Evolutionary conservation across 352 stramenopile genomes (phyloP).

Genomic region (Phytophthora parvispora): DNA sequence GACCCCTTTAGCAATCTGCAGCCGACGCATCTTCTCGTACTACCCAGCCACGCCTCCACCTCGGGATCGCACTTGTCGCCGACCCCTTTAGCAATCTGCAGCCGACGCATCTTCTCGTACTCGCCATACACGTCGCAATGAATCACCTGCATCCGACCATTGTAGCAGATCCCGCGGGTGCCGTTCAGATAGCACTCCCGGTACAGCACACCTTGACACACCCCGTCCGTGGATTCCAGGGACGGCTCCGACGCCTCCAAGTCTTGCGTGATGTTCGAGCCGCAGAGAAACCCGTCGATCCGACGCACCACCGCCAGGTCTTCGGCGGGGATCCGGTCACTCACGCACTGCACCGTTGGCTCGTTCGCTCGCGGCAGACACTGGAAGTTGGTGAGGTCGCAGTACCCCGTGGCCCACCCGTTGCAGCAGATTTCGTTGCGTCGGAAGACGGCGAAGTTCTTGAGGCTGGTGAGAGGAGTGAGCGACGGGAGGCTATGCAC

Average conservation of each 20-base stretch:
- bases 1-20: conserved; percentile 38
- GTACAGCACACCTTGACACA: conserved; percentile 42
- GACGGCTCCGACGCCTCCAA: conserved; percentile 32
- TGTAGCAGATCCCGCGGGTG: conserved; percentile 48
- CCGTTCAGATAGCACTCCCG: conserved; percentile 34
- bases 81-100: conserved; percentile 38
- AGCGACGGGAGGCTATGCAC: conserved; percentile 31
- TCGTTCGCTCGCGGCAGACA: conserved; percentile 33
- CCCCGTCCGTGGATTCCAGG: conserved; percentile 30
- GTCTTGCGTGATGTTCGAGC: conserved; percentile 37
- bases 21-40: conserved; percentile 43
- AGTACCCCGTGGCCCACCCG: conserved; percentile 37
- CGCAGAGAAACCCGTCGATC: conserved; percentile 31
- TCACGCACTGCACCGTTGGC: conserved; percentile 26
- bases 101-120: conserved; percentile 43
- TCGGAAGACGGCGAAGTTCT: conserved; percentile 40
- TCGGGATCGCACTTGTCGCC: conserved; percentile 34
- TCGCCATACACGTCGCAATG: conserved; percentile 47
- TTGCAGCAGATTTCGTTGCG: conserved; percentile 56
- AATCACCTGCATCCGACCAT: conserved; percentile 53
- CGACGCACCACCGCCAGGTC: conserved; percentile 27
- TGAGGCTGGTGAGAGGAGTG: conserved; percentile 15
- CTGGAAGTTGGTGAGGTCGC: conserved; percentile 40
- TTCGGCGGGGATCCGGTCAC: conserved; percentile 23
- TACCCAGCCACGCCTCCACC: conserved; percentile 50